Conservation (phyloP, 345 rosid species). For the Linum tenue region DNA sequence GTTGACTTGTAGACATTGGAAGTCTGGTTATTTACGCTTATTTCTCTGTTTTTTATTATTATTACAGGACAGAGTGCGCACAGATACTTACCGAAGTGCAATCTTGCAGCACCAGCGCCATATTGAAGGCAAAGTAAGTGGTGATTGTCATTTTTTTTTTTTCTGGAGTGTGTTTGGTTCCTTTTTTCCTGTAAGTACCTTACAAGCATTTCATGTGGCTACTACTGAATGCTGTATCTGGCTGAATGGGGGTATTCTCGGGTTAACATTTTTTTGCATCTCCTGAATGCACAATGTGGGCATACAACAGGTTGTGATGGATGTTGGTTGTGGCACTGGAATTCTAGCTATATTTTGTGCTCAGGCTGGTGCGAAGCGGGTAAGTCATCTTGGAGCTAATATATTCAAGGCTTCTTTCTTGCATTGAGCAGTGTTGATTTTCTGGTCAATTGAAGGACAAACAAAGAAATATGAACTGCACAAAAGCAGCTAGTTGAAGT, state of each 20-base stretch:
- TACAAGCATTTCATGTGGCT: too few relatives aligned
- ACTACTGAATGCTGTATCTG: too few relatives aligned
- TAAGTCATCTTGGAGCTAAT: constrained; percentile 22
- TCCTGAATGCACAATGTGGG: constrained; percentile 16
- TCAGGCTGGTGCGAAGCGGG: constrained; percentile 96
- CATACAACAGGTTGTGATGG: constrained; percentile 70
- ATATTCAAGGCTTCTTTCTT: neutral
- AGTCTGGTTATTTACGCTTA: neutral
- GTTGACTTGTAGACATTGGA: neutral
- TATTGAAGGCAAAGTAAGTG: constrained; percentile 80
- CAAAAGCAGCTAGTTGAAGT: neutral
- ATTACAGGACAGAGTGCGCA: constrained; percentile 69
- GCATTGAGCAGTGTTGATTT: too few relatives aligned
- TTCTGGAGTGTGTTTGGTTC: neutral
- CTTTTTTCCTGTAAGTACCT: neutral
- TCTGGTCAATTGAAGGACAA: too few relatives aligned
- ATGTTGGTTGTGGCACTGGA: constrained; percentile 99
- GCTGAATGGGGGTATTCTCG: neutral
- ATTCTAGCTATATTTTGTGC: constrained; percentile 97
- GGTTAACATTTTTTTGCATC: neutral
- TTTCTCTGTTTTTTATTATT: constrained; percentile 7
- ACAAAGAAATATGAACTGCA: neutral
- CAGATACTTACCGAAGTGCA: constrained; percentile 73
- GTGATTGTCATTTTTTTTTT: neutral
- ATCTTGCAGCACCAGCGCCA: constrained; percentile 74